Conservation (phyloP, 2,329 filamentous ascomycete genomes). For the Drechslerella dactyloides region DNA sequence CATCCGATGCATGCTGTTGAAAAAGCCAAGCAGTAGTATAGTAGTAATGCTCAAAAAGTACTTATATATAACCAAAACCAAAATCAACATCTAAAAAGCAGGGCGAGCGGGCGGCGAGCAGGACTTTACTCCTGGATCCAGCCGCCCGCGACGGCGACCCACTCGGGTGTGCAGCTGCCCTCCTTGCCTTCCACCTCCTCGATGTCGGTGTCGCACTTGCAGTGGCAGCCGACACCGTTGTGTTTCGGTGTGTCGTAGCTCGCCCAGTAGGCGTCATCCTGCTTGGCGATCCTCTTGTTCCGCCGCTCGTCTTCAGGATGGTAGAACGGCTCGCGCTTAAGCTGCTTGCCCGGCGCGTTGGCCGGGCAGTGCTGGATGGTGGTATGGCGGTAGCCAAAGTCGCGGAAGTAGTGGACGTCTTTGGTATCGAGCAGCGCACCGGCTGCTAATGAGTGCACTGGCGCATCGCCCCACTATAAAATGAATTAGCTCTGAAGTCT, state of each 20-base stretch:
- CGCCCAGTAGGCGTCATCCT: slow-evolving; percentile 97
- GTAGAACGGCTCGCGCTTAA: slow-evolving; percentile 78
- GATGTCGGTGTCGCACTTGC: slow-evolving; percentile 95
- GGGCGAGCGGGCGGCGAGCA: neutral
- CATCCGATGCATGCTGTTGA: slow-evolving; percentile 1
- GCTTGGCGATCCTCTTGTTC: slow-evolving; percentile 80
- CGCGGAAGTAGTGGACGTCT: slow-evolving; percentile 98
- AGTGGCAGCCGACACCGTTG: slow-evolving; percentile 95
- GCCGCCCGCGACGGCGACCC: slow-evolving; percentile 95
- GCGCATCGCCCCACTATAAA: slow-evolving; percentile 93
- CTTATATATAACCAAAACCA: neutral
- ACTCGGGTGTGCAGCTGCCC: slow-evolving; percentile 91
- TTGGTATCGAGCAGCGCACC: slow-evolving; percentile 79
- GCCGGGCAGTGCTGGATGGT: slow-evolving; percentile 98
- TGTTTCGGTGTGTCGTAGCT: slow-evolving; percentile 84
- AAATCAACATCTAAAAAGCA: neutral
- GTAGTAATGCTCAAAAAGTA: too few species aligned
- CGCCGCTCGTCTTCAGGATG: slow-evolving; percentile 72
- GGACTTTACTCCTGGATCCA: slow-evolving; percentile 66
- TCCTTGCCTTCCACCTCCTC: slow-evolving; percentile 97
- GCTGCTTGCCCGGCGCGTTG: slow-evolving; percentile 87
- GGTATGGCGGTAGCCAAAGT: slow-evolving; percentile 97
- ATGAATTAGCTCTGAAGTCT: slow-evolving; percentile 51
- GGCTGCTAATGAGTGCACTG: slow-evolving; percentile 95
- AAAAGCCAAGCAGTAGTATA: neutral